Base-by-base conservation (phyloP, 2,329 filamentous ascomycete species). In the Apiospora marii region DNA sequence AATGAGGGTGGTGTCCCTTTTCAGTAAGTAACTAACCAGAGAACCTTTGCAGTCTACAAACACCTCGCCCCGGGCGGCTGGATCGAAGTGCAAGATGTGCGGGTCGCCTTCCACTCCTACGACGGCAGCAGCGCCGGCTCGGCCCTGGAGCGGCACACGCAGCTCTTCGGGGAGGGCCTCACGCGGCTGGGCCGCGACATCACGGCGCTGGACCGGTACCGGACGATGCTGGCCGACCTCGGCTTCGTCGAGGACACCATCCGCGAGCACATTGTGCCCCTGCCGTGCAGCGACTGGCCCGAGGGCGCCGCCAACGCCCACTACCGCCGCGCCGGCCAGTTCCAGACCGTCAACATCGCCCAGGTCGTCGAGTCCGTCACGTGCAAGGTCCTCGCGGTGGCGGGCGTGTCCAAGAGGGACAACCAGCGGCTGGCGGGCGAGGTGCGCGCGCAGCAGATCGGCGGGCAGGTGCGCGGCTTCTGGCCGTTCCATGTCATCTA, bases 1-100 rank as follows among this genome's bases (percentile, higher is more conserved):
- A 27, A 41, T 1, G 3, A 41, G 10, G 41, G 4, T 6, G 34
- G 16, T 41, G 2, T 14, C 16, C n/a, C 8, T 58, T 19, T 14
- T 22, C 30, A 51, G 24, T n/a, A 68, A 14, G 16, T 43, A 37
- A 22, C 30, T 48, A 19, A 71, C 30, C 12, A 43, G 16, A 10
- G 64, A 43, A 27, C 2, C 13, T n/a, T 13, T 46, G 27, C 12
- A 51, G 68, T 51, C 3, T 70, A 70, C 34, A 53, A 58, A 10
- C 68, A 70, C 22, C 27, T 70, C 27, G 46, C 34, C 19, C 68
- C 68, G 14, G 85, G 85, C 16, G 85, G 81, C 0, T 86, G 83
- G 83, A 75, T 86, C 12, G 85, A 87, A 71, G 78, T 86, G 0
- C 85, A 86, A 72, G 85, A 87, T n/a, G 81, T 84, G 12, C 82